phyloP scores from a whole-genome alignment of 1,284 basidiomycete species.

The Tilletia walkeri region DNA sequence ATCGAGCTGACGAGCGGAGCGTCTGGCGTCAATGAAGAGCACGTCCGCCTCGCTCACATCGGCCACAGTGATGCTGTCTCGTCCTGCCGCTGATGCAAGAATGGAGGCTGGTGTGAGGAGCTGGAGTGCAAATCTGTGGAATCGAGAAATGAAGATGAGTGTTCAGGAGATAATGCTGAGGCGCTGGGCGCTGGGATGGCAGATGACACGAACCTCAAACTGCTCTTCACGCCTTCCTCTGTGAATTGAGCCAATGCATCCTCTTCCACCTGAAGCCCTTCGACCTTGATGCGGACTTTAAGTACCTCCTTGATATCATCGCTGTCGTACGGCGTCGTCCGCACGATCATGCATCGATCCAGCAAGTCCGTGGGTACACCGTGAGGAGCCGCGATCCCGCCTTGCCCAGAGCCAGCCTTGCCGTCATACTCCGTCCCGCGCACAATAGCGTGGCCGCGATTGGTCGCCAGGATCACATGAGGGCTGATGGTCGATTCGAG shows the following conservation, averaged over 20 bases:
- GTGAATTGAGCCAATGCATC: constrained; percentile 80
- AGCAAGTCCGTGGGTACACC: constrained; percentile 91
- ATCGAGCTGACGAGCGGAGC: constrained; percentile 29
- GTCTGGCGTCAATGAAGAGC: constrained; percentile 88
- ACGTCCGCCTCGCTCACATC: constrained; percentile 81
- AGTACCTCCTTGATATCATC: constrained; percentile 86
- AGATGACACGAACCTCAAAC: constrained; percentile 64
- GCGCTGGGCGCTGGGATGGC: neutral
- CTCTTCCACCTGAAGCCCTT: constrained; percentile 74
- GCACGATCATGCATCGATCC: constrained; percentile 95
- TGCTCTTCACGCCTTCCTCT: constrained; percentile 76
- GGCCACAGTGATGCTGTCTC: constrained; percentile 75
- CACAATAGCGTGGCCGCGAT: constrained; percentile 85
- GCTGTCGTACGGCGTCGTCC: constrained; percentile 78
- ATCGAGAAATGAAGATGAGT: neutral
- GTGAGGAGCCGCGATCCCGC: constrained; percentile 85
- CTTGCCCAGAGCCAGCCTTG: constrained; percentile 50
- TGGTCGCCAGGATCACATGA: constrained; percentile 93
- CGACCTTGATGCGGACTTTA: constrained; percentile 78
- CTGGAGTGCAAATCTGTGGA: constrained; percentile 79
- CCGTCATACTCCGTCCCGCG: constrained; percentile 70
- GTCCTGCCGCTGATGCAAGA: constrained; percentile 72
- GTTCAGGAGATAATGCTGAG: neutral
- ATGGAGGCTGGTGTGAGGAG: constrained; percentile 90
- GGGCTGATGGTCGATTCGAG: constrained; percentile 95